Base-by-base conservation (phyloP, 305 asterid genomes). In the Rubia peregrina region DNA sequence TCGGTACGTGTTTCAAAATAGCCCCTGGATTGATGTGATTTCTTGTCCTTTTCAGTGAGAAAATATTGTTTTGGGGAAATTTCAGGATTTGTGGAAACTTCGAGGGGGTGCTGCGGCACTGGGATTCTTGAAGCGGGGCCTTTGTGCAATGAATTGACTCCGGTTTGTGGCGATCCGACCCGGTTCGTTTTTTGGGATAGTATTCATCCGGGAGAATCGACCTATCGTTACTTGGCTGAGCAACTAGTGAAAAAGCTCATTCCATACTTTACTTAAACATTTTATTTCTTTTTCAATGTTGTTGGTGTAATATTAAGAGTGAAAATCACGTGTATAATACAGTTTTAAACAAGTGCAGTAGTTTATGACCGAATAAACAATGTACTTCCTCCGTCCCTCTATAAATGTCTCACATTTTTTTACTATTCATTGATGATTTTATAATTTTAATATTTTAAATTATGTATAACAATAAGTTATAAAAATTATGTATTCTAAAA, bases 81-180 rank as follows among this genome's bases (percentile, higher is more conserved):
- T 55, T 2, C 75, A 77, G 80, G 77, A 51, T 77, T 61, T 21
- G 56, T 19, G 67, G 80, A 70, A 62, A 64, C 77, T 7, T 51
- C 33, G 0, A 68, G 22, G 56, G 80, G 80, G 16, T 77, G 80
- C 24, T 77, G 80, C 26, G 80, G 80, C 1, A 72, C 57, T 24
- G 80, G 80, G 53, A n/a, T 41, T 38, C 43, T 77, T 65, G 80
- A 72, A 68, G 46, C n/a, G 38, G 74, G 67, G 44, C 67, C 51
- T 11, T 13, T 72, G 1, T 77, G 81, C 24, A 55, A 17, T 16
- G 14, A 0, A 14, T 4, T 17, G n/a, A n/a, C 70, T n/a, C 69
- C 71, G 19, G 59, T 76, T 0, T 77, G 81, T 64, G 24, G n/a
- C 21, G 61, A 77, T 22, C 38, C 69, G 21, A 64, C 81, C 1